These are phyloP conservation scores for Henckelia pumila DNA, from an alignment of 257 asterid genomes.

Conservation along the genomic window DNA sequence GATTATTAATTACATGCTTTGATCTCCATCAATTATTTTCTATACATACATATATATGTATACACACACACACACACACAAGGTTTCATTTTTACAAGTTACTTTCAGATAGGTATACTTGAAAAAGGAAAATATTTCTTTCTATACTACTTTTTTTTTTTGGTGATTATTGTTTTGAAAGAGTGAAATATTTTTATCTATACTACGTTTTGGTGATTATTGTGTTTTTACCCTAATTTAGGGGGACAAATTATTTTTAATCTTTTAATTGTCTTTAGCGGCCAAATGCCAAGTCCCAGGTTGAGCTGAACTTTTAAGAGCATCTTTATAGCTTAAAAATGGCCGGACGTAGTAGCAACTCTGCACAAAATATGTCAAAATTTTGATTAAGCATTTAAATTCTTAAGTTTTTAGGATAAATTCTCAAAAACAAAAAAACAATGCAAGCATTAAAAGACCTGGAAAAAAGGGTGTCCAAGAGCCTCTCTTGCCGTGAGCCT, in stretches of 20 bases:
- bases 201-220: background rate
- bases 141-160: background rate
- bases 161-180: background rate
- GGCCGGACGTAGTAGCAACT: background rate
- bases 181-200: background rate
- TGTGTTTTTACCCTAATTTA: background rate
- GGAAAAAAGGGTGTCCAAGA: constrained; percentile 69
- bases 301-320: too few species aligned
- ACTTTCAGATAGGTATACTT: background rate
- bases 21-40: too few species aligned
- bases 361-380: background rate
- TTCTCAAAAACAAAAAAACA: background rate
- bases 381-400: too few species aligned
- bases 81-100: too few species aligned
- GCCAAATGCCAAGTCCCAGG: too few species aligned
- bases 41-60: too few species aligned
- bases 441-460: constrained; percentile 41
- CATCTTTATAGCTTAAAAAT: constrained; percentile 2
- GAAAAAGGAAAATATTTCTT: background rate
- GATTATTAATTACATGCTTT: too few species aligned
- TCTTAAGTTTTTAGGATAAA: background rate
- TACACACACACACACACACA: constrained; percentile 1
- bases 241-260: too few species aligned
- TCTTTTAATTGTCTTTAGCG: too few species aligned
- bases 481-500: constrained; percentile 68